Percentiles rank a stretch among this genome's conserved stretches.
Conservation (phyloP, 352 stramenopile genomes). For the Phytophthora tubulina region DNA sequence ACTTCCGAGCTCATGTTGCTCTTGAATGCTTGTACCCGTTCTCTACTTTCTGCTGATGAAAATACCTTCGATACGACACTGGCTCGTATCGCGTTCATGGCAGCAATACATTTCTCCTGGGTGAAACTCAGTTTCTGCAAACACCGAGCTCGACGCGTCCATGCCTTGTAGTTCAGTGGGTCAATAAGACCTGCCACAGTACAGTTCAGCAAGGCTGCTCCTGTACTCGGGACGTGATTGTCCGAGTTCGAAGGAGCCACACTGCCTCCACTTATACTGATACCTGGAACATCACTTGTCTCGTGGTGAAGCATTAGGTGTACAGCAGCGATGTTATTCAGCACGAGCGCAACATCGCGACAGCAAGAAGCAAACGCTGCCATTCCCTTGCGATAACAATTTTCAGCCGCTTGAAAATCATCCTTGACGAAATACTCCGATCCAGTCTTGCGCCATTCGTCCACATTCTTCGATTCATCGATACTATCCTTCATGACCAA, state of each 20-base stretch:
- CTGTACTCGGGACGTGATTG: background rate
- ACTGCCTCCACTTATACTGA: background rate
- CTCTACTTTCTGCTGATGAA: too few relatives aligned
- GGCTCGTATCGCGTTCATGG: constrained; percentile 16
- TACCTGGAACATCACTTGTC: too few relatives aligned
- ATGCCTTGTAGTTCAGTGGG: constrained; percentile 40
- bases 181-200: constrained; percentile 42
- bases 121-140: constrained; percentile 28
- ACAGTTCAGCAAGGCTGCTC: constrained; percentile 35
- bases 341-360: constrained; percentile 23
- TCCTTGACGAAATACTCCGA: constrained; percentile 19
- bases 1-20: too few relatives aligned
- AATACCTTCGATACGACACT: constrained; percentile 1
- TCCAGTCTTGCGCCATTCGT: constrained; percentile 30
- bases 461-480: background rate
- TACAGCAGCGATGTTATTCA: constrained; percentile 44
- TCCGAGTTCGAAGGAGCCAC: too few relatives aligned
- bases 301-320: constrained; percentile 13
- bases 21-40: too few relatives aligned
- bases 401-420: constrained; percentile 14
- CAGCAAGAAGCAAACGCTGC: background rate
- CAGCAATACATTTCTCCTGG: constrained; percentile 4
- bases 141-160: constrained; percentile 32
- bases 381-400: constrained; percentile 29
- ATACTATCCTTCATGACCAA: background rate